Base-by-base conservation (phyloP, 306 rosid genomes). In the Rosa multiflora region DNA sequence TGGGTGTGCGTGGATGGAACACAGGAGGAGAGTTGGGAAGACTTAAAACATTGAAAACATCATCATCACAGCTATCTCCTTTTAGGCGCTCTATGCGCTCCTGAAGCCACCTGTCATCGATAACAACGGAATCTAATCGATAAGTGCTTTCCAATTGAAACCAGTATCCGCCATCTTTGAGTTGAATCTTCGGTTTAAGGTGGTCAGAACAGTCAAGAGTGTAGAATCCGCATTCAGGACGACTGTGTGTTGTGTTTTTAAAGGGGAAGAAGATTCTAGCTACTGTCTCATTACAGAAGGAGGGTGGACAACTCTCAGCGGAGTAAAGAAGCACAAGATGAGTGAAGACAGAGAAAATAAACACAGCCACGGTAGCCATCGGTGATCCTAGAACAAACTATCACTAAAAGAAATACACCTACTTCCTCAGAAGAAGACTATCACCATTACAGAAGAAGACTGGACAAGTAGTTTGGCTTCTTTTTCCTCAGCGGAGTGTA, bases 91-190 rank as follows among this genome's bases (percentile, higher is more conserved):
- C 0, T 4, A 52, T 39, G 1, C 10, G 53, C 0, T 10, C 5
- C 3, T 26, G 26, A 26, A 26, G 26, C 26, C 26, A 0, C 0
- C 0, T 0, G 56, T 67, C 68, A 0, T 70, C 1, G 17, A 70
- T 56, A 0, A 0, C 0, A 29, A 56, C 0, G 0, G 0, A 0
- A 8, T 3, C 0, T 47, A 4, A 0, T 15, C 0, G 20, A 52
- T 0, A 0, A 4, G 17, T 44, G 8, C 0, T 4, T 3, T 37
- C 0, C 0, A 70, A 6, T 7, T 10, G 9, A 59, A 44, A 3
- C 81, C 42, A 32, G 70, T 78, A 14, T 70, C 71, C 71, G 32
- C 0, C 5, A 10, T 12, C 51, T 42, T 32, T 8, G 23, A 78
- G 20, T 58, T 58, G 76, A 23, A 78, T 12, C 18, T 1, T 70